Evolutionary conservation across 257 asterid genomes (phyloP), one percentile per base, ranked within the genome.

Genomic region (Gynochthodes officinalis): DNA sequence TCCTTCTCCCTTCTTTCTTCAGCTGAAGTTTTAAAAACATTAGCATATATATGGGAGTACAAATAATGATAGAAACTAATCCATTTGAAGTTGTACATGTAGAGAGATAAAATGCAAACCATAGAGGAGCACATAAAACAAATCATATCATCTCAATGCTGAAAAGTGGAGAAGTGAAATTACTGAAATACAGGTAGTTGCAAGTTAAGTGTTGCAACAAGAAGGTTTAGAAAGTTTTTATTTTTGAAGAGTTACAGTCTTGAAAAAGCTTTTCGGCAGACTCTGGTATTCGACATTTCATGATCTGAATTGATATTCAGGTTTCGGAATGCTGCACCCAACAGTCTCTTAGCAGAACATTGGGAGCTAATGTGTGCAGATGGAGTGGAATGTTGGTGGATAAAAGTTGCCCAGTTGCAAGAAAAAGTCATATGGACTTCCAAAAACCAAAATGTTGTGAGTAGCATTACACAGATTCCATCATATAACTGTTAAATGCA

Each of bases 1-100:
- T 95, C 84, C 90, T 87, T 88, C 99, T 86, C 70, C 99, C 99
- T 76, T 95, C 99, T 85, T 95, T 95, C 86, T 84, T 90, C 78
- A 95, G 83, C 99, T 95, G 95, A 43, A 74, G 63, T 69, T 73
- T 46, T 11, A 58, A 28, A 64, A 48, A 61, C 27, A 76, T 50
- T 27, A 64, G 32, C 70, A 63, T 7, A 32, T 35, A 63, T 7
- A 32, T 35, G 43, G 27, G 54, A 70, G 9, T 39, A 42, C 46
- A 76, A 11, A 55, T n/a, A 49, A 35, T 15, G 8, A 40, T 25
- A 25, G n/a, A 15, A 54, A 5, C 32, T 27, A 50, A 37, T 63
- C 70, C 28, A 25, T 28, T 15, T 7, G 53, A 46, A 7, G 72
- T 18, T 23, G 30, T 37, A 54, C 0, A 18, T 23, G 54, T 54